Evolutionary conservation across 2,329 filamentous ascomycete genomes (phyloP).

Genomic region (Chalara sp.): DNA sequence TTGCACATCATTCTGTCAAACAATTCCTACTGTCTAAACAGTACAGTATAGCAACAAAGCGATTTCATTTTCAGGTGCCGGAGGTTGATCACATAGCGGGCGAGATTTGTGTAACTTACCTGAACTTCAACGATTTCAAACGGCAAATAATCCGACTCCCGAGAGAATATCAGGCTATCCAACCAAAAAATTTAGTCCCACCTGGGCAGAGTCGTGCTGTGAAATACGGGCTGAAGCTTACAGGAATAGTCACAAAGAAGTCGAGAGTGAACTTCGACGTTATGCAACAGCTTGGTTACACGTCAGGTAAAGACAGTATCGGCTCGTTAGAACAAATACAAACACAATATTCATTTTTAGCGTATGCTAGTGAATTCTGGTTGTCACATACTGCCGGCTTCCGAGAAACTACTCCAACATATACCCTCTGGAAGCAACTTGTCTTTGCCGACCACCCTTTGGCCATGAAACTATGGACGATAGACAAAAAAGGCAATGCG

Average conservation of each 20-base stretch:
- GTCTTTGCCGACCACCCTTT: conserved; percentile 4
- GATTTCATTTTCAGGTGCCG: conserved; percentile 22
- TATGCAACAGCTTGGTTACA: neutral
- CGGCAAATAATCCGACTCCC: conserved; percentile 16
- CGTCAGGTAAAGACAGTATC: conserved; percentile 1
- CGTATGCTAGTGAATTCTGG: conserved; percentile 11
- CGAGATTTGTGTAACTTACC: conserved; percentile 33
- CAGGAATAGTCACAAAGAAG: conserved; percentile 3
- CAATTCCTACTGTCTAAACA: conserved; percentile 18
- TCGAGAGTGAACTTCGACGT: neutral
- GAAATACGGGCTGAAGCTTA: neutral
- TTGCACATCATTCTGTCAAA: conserved; percentile 28
- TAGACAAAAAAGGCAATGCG: conserved; percentile 1
- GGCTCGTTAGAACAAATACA: conserved; percentile 1
- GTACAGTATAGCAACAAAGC: conserved; percentile 3
- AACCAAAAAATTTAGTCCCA: conserved; percentile 6
- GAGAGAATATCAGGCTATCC: conserved; percentile 3
- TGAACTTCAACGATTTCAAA: conserved; percentile 34
- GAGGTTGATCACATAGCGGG: conserved; percentile 26
- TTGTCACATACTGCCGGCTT: conserved; percentile 8
- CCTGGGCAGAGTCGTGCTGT: neutral
- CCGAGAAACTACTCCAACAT: conserved; percentile 7
- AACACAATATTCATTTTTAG: conserved; percentile 9
- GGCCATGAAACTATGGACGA: conserved; percentile 7
- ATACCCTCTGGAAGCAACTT: conserved; percentile 10